Evolutionary conservation across 768 basidiomycete species (phyloP).

Genomic region (Serendipita sp.): DNA sequence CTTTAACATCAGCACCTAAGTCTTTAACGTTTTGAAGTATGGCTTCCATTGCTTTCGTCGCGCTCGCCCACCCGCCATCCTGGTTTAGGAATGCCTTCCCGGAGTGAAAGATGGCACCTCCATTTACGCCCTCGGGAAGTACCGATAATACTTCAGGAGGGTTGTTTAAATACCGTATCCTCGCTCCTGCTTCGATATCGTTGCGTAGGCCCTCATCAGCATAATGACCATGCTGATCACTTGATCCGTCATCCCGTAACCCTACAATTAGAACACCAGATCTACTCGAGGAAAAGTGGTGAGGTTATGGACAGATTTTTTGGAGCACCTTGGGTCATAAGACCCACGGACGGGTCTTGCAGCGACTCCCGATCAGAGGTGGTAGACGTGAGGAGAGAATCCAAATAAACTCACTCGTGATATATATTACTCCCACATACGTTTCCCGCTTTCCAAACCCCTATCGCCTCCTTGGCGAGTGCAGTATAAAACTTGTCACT

Average conservation of each 20-base stretch:
- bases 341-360: neutral
- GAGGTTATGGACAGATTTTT: neutral
- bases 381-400: neutral
- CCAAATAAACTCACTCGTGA: slow-evolving; percentile 46
- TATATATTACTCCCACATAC: slow-evolving; percentile 57
- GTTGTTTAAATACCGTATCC: slow-evolving; percentile 25
- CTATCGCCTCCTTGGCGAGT: slow-evolving; percentile 63
- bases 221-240: slow-evolving; percentile 25
- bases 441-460: slow-evolving; percentile 48
- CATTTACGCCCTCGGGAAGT: slow-evolving; percentile 30
- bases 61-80: slow-evolving; percentile 76
- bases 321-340: neutral
- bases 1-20: slow-evolving; percentile 39
- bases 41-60: slow-evolving; percentile 43
- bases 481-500: slow-evolving; percentile 48
- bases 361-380: neutral
- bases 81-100: slow-evolving; percentile 49
- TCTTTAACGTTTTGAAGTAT: slow-evolving; percentile 40
- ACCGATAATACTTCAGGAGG: slow-evolving; percentile 27
- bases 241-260: neutral
- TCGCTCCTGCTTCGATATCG: slow-evolving; percentile 42
- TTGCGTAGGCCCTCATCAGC: slow-evolving; percentile 42
- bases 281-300: slow-evolving; percentile 24
- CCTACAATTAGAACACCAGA: slow-evolving; percentile 55
- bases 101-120: slow-evolving; percentile 14